Conservation (phyloP, 139 green algal species). For the Micractinium conductrix region DNA sequence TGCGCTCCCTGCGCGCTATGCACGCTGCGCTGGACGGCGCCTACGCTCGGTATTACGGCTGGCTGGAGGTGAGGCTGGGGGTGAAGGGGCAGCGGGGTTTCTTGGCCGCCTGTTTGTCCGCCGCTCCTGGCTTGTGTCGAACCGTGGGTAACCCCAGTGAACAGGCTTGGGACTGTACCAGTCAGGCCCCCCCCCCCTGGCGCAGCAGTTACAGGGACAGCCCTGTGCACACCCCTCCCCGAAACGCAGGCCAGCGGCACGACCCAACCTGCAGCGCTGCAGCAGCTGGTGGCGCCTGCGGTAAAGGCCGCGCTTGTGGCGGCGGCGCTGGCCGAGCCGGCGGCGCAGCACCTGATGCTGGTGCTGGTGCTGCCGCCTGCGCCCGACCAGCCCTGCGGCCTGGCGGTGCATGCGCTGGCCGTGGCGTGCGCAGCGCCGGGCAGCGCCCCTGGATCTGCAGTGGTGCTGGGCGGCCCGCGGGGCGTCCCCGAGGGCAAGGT, state of each 20-base stretch:
- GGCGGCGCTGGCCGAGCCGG: neutral
- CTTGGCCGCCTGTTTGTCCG: too few species aligned
- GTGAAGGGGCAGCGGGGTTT: too few species aligned
- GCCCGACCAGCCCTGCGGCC: neutral
- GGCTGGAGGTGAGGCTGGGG: neutral
- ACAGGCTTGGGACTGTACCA: too few species aligned
- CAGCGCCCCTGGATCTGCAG: conserved; percentile 6
- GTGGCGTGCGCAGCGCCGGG: neutral
- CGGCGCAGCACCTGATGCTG: conserved; percentile 10
- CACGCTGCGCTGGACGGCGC: neutral
- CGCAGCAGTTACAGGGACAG: too few species aligned
- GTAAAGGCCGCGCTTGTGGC: neutral
- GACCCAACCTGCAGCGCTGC: neutral
- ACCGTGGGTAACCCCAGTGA: too few species aligned
- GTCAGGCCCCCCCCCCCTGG: too few species aligned
- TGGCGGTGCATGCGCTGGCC: neutral
- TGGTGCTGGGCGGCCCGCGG: conserved; percentile 35
- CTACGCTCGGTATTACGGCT: conserved; percentile 29
- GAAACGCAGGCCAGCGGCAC: neutral
- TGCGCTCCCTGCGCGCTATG: conserved; percentile 20
- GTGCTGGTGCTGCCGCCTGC: conserved; percentile 11
- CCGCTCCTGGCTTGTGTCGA: too few species aligned
- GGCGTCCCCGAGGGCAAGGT: conserved; percentile 34
- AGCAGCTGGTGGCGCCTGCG: neutral
- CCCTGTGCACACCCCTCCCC: neutral